Conservation (phyloP, 257 asterid genomes). For the Solanum appendiculatum region DNA sequence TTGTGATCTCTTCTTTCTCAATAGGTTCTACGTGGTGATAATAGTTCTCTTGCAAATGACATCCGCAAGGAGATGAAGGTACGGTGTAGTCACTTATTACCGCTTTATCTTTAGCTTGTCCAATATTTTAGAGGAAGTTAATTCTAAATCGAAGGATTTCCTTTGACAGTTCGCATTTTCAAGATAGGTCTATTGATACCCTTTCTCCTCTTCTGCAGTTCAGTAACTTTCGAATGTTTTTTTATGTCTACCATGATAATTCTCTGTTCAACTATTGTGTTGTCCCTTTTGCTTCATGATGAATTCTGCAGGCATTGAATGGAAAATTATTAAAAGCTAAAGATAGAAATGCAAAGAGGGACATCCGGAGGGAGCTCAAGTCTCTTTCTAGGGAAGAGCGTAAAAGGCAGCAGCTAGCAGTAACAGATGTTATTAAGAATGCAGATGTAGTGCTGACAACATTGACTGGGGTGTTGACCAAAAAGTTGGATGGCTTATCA, state of each 20-base stretch:
- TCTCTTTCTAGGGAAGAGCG: slow-evolving; percentile 83
- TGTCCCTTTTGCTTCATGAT: background rate
- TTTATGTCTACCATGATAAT: background rate
- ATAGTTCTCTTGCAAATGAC: slow-evolving; percentile 92
- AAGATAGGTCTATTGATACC: background rate
- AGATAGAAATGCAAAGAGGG: slow-evolving; percentile 79
- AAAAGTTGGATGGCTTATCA: slow-evolving; percentile 59
- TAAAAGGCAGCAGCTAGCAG: slow-evolving; percentile 97
- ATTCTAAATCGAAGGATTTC: background rate
- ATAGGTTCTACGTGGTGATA: slow-evolving; percentile 93
- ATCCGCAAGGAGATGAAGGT: slow-evolving; percentile 99
- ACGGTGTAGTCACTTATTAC: background rate
- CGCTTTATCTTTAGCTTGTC: background rate
- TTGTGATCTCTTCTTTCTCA: background rate
- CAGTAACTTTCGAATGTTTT: background rate
- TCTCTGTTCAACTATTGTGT: background rate
- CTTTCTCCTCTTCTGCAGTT: background rate
- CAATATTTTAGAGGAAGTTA: background rate
- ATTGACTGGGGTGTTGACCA: slow-evolving; percentile 81
- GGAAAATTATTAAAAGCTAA: slow-evolving; percentile 83
- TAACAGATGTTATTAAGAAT: slow-evolving; percentile 82
- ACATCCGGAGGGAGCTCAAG: slow-evolving; percentile 80
- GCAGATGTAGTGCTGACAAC: slow-evolving; percentile 83
- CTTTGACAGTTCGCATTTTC: background rate
- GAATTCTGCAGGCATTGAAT: slow-evolving; percentile 56